A percentile compares a stretch with the other conserved stretches of the same genome.
phyloP scores from a whole-genome alignment of 371 early-diverging fungal genomes.

The Apophysomyces elegans region DNA sequence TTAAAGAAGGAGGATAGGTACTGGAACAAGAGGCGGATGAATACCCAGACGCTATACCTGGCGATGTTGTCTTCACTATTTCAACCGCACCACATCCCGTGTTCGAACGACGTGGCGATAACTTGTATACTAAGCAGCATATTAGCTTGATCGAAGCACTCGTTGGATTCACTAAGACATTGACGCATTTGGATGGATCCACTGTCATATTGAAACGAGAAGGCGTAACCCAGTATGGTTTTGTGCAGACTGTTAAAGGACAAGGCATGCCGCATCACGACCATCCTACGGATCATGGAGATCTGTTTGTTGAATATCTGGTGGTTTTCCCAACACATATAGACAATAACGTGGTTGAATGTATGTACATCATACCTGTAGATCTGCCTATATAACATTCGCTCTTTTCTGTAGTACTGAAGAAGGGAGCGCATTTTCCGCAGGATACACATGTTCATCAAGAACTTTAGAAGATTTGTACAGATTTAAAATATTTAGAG shows the following conservation, averaged over 20 bases:
- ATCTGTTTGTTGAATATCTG: slow-evolving; percentile 88
- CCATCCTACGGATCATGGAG: slow-evolving; percentile 72
- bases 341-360: slow-evolving; percentile 38
- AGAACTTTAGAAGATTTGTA: slow-evolving; percentile 16
- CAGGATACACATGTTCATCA: slow-evolving; percentile 12
- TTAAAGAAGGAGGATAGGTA: neutral
- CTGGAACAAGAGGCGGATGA: slow-evolving; percentile 82
- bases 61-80: slow-evolving; percentile 87
- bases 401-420: slow-evolving; percentile 18
- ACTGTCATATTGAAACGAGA: slow-evolving; percentile 64
- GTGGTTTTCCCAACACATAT: slow-evolving; percentile 83
- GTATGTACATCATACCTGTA: slow-evolving; percentile 26
- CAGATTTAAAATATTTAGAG: neutral
- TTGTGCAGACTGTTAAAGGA: slow-evolving; percentile 76
- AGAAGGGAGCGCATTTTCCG: slow-evolving; percentile 30
- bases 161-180: slow-evolving; percentile 81
- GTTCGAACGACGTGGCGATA: slow-evolving; percentile 83
- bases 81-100: slow-evolving; percentile 78
- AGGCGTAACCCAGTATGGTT: slow-evolving; percentile 70
- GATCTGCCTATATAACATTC: neutral
- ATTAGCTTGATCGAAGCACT: slow-evolving; percentile 90
- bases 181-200: slow-evolving; percentile 87
- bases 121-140: slow-evolving; percentile 81
- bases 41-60: slow-evolving; percentile 85
- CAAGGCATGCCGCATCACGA: slow-evolving; percentile 84